phyloP scores from a whole-genome alignment of 805 yeast genomes.

The Saccharomycopsis malanga region DNA sequence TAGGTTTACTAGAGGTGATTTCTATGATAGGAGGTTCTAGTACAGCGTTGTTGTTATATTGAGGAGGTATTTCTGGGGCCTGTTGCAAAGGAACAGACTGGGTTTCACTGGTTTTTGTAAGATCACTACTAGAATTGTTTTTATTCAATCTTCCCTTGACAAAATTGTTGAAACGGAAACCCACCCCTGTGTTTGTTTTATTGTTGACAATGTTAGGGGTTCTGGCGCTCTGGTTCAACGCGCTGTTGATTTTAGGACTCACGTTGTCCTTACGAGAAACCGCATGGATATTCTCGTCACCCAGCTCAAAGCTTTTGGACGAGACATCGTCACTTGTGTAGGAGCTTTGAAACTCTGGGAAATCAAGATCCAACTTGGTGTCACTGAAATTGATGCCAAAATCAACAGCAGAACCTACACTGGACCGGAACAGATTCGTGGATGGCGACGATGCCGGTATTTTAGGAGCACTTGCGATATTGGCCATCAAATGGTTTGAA shows the following conservation, averaged over 20 bases:
- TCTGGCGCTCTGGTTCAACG: not conserved
- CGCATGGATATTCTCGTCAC: constrained; percentile 15
- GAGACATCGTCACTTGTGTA: constrained; percentile 11
- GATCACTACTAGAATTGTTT: not conserved
- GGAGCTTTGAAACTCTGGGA: constrained; percentile 22
- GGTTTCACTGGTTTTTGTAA: not conserved
- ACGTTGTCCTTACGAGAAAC: not conserved
- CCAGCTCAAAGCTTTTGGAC: constrained; percentile 17
- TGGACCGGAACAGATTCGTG: not conserved
- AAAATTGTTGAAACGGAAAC: constrained; percentile 2
- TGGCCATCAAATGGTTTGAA: too few relatives aligned
- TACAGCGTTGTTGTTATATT: not conserved
- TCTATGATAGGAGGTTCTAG: constrained; percentile 7
- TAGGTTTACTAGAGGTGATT: not conserved
- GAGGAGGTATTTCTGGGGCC: not conserved
- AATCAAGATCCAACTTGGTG: constrained; percentile 20
- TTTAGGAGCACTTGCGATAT: too few relatives aligned
- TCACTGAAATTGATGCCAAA: constrained; percentile 20
- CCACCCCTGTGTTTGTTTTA: not conserved
- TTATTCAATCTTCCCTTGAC: constrained; percentile 1
- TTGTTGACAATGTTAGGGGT: not conserved
- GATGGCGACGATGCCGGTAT: too few relatives aligned
- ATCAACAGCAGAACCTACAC: constrained; percentile 8
- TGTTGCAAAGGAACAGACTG: not conserved
- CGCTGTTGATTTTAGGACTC: not conserved